These are phyloP conservation scores for Angomonas deanei DNA, from an alignment of 208 protist genomes.

Conservation along the genomic window DNA sequence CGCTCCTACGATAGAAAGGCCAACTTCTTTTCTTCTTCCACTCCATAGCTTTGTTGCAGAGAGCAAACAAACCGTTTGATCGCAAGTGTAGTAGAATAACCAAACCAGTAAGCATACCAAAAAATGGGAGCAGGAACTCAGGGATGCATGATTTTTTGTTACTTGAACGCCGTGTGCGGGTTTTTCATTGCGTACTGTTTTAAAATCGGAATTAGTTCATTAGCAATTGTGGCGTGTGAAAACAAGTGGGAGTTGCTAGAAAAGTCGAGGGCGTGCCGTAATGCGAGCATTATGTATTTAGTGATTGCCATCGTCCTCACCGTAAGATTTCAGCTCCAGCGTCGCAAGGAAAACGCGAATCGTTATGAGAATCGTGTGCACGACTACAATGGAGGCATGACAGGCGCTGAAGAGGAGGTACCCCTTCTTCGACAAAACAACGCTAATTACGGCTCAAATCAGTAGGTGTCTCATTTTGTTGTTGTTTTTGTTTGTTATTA, in stretches of 20 bases:
- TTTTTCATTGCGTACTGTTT: constrained; percentile 79
- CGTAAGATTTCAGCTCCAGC: constrained; percentile 2
- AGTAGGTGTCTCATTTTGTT: constrained; percentile 8
- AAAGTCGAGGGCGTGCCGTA: constrained; percentile 57
- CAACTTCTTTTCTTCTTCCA: too few relatives aligned
- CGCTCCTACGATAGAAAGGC: too few relatives aligned
- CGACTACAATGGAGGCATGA: neutral
- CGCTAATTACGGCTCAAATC: neutral
- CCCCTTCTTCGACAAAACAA: neutral
- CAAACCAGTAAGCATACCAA: too few relatives aligned
- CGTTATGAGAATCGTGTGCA: neutral
- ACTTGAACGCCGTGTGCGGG: constrained; percentile 53
- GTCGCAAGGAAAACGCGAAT: constrained; percentile 1
- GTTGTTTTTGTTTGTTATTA: constrained; percentile 3
- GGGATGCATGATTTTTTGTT: constrained; percentile 73
- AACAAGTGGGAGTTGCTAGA: constrained; percentile 54
- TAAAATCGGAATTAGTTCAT: constrained; percentile 51
- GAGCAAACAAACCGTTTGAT: too few relatives aligned
- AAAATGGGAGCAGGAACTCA: constrained; percentile 47
- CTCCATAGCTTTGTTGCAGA: too few relatives aligned
- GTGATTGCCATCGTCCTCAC: constrained; percentile 43
- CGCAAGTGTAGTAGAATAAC: too few relatives aligned
- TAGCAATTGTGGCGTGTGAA: constrained; percentile 41
- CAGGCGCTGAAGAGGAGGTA: neutral
- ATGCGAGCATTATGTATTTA: constrained; percentile 62